Evolutionary conservation across 768 basidiomycete genomes (phyloP).

Genomic region (Xanthoconium stramineum): DNA sequence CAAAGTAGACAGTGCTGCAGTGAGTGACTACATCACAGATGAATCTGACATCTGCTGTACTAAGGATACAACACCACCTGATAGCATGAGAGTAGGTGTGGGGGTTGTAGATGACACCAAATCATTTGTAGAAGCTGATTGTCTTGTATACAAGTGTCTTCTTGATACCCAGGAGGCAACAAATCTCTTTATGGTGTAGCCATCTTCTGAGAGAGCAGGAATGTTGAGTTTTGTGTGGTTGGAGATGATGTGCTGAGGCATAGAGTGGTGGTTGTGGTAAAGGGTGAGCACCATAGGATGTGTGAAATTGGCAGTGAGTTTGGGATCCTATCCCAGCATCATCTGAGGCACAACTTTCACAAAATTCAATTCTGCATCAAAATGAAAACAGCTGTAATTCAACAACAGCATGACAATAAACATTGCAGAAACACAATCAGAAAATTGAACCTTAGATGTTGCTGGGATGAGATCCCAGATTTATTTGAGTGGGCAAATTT

Average conservation of each 20-base stretch:
- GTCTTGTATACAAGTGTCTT: conserved; percentile 1
- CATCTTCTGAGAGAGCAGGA: background rate
- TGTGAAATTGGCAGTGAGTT: too few species aligned
- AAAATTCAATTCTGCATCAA: too few species aligned
- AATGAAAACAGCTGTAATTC: too few species aligned
- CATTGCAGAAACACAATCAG: too few species aligned
- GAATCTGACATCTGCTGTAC: background rate
- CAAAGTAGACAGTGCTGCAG: background rate
- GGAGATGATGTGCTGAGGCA: too few species aligned
- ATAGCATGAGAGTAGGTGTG: background rate
- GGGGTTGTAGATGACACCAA: background rate
- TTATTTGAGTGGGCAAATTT: background rate
- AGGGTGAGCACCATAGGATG: too few species aligned
- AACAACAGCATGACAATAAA: too few species aligned
- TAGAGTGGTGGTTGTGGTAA: too few species aligned
- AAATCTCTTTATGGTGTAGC: background rate
- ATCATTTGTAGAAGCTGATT: background rate
- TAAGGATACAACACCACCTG: background rate
- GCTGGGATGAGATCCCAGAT: background rate
- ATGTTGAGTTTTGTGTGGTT: background rate
- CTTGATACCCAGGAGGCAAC: background rate
- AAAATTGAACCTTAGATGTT: background rate
- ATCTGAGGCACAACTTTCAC: too few species aligned
- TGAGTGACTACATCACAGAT: background rate
- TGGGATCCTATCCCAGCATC: too few species aligned